These are phyloP conservation scores for Talaromyces trachyspermus DNA, from an alignment of 495 filamentous ascomycete species.

Conservation along the genomic window DNA sequence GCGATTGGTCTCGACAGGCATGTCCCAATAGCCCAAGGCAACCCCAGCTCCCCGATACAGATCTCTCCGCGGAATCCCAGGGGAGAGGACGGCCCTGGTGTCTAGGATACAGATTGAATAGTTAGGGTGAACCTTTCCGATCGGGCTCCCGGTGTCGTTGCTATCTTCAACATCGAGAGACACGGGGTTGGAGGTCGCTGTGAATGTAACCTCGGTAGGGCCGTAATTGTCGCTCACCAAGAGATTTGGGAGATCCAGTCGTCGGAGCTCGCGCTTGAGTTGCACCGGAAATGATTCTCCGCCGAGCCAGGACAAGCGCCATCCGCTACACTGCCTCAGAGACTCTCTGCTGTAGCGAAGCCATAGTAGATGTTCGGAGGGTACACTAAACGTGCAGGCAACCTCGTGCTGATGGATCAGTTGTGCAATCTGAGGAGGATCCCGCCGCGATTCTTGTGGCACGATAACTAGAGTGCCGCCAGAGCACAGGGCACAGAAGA, in stretches of 20 bases:
- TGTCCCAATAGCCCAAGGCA: conserved; percentile 27
- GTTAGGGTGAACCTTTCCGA: conserved; percentile 26
- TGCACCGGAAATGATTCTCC: conserved; percentile 12
- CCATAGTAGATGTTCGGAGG: conserved; percentile 34
- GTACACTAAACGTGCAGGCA: conserved; percentile 30
- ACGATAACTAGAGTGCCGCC: conserved; percentile 27
- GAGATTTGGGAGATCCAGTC: conserved; percentile 6
- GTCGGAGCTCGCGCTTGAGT: conserved; percentile 1
- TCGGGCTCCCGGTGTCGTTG: conserved; percentile 23
- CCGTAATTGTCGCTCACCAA: conserved; percentile 12
- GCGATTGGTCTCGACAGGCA: conserved; percentile 26
- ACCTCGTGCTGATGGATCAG: conserved; percentile 27
- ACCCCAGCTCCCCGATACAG: conserved; percentile 37
- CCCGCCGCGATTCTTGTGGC: conserved; percentile 15
- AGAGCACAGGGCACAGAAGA: conserved; percentile 21
- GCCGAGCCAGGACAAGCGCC: conserved; percentile 8
- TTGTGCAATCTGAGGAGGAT: conserved; percentile 22
- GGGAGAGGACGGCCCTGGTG: not conserved
- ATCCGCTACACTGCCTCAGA: not conserved
- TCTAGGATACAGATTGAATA: conserved; percentile 19
- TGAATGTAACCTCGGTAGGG: conserved; percentile 11
- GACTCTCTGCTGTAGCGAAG: conserved; percentile 18
- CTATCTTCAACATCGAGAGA: not conserved
- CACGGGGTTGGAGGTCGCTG: conserved; percentile 5
- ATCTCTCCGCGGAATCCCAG: too few relatives aligned